These are phyloP conservation scores for Canavalia gladiata DNA, from an alignment of 306 rosid species.

Conservation along the genomic window DNA sequence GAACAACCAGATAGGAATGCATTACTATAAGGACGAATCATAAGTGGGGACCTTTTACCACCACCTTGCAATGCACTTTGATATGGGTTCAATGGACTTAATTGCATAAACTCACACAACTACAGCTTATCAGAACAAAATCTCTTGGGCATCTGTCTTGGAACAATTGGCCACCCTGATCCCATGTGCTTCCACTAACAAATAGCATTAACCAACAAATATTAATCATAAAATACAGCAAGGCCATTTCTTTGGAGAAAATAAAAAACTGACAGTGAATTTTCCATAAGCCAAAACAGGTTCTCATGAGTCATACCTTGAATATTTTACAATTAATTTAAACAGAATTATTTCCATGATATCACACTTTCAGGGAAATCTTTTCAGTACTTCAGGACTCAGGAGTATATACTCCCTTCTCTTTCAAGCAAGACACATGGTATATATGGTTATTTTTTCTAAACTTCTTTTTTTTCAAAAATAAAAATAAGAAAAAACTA, in stretches of 20 bases:
- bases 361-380: too few species aligned
- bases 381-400: too few species aligned
- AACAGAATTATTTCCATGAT: background rate
- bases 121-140: background rate
- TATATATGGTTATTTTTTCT: too few species aligned
- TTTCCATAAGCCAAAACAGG: background rate
- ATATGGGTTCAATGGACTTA: background rate
- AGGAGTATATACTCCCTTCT: too few species aligned
- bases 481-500: too few species aligned
- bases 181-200: background rate
- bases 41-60: background rate
- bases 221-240: background rate
- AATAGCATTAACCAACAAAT: background rate
- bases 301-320: background rate
- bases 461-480: too few species aligned
- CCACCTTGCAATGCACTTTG: background rate
- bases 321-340: background rate
- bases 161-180: background rate
- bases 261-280: background rate
- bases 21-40: background rate
- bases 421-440: too few species aligned
- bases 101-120: background rate
- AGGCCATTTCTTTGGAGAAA: background rate
- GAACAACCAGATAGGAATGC: background rate
- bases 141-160: background rate